Base-by-base conservation (phyloP, 352 stramenopile species). In the Peronospora destructor region DNA sequence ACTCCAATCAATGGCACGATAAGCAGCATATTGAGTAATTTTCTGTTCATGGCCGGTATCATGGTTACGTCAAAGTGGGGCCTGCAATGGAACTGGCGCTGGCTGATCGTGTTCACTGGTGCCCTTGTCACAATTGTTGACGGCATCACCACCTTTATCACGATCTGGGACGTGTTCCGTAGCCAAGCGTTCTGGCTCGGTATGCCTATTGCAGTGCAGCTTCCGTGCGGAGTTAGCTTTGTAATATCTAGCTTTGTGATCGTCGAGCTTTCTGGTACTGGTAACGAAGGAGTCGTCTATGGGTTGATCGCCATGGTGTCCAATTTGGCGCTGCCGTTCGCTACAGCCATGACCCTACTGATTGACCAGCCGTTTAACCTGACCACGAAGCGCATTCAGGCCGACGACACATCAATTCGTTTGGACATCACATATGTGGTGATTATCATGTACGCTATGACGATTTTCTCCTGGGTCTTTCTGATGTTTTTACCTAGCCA, bases 271-370 rank as follows among this genome's bases (percentile, higher is more conserved):
- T 46, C 58, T 3, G 56, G 61, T 4, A 59, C 66, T 8, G 68
- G 68, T 43, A 75, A 73, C 21, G 68, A 78, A 59, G 64, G 52
- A 7, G 66, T 59, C 30, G 59, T 74, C n/a, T 72, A 68, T 51
- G 26, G 68, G 8, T 50, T 78, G 12, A 38, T 75, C 16, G 68
- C 62, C 5, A 64, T 63, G 10, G 67, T 67, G 25, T 36, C 59
- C 46, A 78, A 74, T 26, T 45, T 78, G 8, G 56, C 59, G 0
- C 53, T 39, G 0, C 51, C 61, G 4, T 68, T 78, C 16, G 53
- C 61, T 14, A 64, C 57, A 9, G 56, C 66, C 7, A 46, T 72
- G 13, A 66, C 61, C 32, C 29, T 66, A 9, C 7, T 68, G 29
- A 57, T 78, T 21, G 56, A 74, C 32, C 44, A 46, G 25, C 60